Evolutionary conservation across 805 yeast species (phyloP), one percentile per base, ranked within the genome.

Genomic region (Candida namnaoensis): DNA sequence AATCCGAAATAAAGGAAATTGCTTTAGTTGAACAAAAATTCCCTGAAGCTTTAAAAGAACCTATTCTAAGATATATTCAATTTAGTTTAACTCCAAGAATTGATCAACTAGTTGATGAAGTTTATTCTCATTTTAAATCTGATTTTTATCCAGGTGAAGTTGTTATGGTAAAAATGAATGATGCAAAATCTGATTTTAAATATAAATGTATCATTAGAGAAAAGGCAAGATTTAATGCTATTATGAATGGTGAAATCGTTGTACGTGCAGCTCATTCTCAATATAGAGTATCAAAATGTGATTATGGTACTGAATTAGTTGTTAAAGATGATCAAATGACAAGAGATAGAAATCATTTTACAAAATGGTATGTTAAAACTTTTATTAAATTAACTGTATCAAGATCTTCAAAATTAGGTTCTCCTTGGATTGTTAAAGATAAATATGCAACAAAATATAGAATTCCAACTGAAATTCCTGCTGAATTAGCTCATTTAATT

Each of bases 121-220:
- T 91, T 15, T 91, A 88, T 56, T 64, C 72, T 46, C 71, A 70
- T 40, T 86, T 91, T 66, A 84, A 83, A 47, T 75, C 72, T 47
- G 95, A 88, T 53, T 93, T 79, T 56, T 93, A 83, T 57, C 96
- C 96, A 0, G 97, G 97, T 9, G 99, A 93, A 60, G 69, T 70
- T 14, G 93, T 88, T 6, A 73, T 71, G 47, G 76, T 88, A 35
- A 76, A 69, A 32, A 59, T 57, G 12, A 53, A 50, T 30, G 59
- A 58, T 38, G 47, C 45, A 41, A 51, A 48, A 28, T 55, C 48
- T 43, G 60, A 53, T 32, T 54, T 52, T 44, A 56, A 53, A 42
- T 49, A 53, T 1, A 51, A 62, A 8, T 66, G 90, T 35, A 61
- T 79, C n/a, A 74, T 88, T 34, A 74, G 88, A 43, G 96, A 88